Evolutionary conservation across 2,329 filamentous ascomycete genomes (phyloP).

Genomic region (Phialemoniopsis sp.): DNA sequence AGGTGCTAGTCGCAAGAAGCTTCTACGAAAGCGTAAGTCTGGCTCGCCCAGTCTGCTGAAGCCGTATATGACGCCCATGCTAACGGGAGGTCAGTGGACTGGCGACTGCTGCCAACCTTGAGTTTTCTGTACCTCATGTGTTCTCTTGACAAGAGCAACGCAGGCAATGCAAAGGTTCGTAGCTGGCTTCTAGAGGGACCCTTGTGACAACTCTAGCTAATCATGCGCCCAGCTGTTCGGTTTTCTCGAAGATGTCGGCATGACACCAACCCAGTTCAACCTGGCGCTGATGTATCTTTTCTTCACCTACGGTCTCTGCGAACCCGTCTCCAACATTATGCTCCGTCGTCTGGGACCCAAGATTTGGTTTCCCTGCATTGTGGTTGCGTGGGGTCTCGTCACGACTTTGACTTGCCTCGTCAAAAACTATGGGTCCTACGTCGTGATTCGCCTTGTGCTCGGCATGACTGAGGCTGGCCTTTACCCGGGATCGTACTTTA

Average conservation of each 20-base stretch:
- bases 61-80: too few species aligned
- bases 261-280: slow-evolving; percentile 11
- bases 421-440: too few species aligned
- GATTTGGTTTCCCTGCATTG: slow-evolving; percentile 14
- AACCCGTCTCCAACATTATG: slow-evolving; percentile 18
- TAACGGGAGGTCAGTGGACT: slow-evolving; percentile 4
- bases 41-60: too few species aligned
- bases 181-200: slow-evolving; percentile 1
- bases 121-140: slow-evolving; percentile 11
- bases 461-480: slow-evolving; percentile 16
- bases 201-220: neutral
- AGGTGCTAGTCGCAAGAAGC: too few species aligned
- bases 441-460: slow-evolving; percentile 10
- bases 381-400: slow-evolving; percentile 8
- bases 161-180: slow-evolving; percentile 13
- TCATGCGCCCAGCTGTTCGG: neutral
- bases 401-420: too few species aligned
- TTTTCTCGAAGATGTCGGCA: slow-evolving; percentile 14
- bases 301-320: slow-evolving; percentile 15
- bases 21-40: too few species aligned
- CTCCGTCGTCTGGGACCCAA: slow-evolving; percentile 31
- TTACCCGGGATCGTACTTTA: slow-evolving; percentile 15
- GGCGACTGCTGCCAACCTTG: slow-evolving; percentile 9
- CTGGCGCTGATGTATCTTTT: slow-evolving; percentile 27
- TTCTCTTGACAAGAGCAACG: slow-evolving; percentile 11